Base-by-base conservation (phyloP, 2,329 filamentous ascomycete species). In the Pseudohalonectria lignicola region DNA sequence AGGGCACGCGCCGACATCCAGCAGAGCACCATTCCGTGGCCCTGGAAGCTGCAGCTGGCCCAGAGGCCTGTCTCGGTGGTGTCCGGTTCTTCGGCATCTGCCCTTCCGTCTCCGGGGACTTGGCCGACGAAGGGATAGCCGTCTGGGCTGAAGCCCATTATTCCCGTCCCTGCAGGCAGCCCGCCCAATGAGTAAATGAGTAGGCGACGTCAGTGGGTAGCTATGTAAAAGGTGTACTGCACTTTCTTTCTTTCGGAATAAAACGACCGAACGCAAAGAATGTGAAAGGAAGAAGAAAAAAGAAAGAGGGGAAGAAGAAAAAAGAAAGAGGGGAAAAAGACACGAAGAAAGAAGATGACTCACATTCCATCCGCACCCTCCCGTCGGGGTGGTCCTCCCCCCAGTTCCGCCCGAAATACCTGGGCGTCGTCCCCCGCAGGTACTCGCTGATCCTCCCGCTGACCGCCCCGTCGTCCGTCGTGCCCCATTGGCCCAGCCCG, bases 1-100 rank as follows among this genome's bases (percentile, higher is more conserved):
- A 82, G 47, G 0, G 69, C 77, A 45, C 69, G 65, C 0, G 75
- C 75, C 20, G 67, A 71, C 51, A 75, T 69, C 59, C 75, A 71
- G 39, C 74, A 74, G 23, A 75, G 53, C 2, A 76, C 76, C 78
- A 81, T 82, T 0, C 76, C 76, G 51, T 82, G 75, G 1, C 79
- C 79, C 45, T 79, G 77, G 45, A 82, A 82, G 5, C 73, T 67
- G 3, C 70, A 73, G 23, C 66, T 63, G 1, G 77, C 58, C 63
- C 70, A 79, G 17, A 81, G 49, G 1, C 64, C 41, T 8, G 11
- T 13, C 18, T 12, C 31, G 8, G 1, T 64, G n/a, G n/a, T n/a
- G n/a, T n/a, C 39, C 23, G 15, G 4, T 10, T 13, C 19, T 17
- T 9, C 5, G 20, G 20, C 19, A 17, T 17, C 30, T 8, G 23